A percentile compares a stretch with the other conserved stretches of the same genome.
These are phyloP conservation scores for Hordeum marinum DNA, from an alignment of 176 grass and related monocot species.

Conservation along the genomic window DNA sequence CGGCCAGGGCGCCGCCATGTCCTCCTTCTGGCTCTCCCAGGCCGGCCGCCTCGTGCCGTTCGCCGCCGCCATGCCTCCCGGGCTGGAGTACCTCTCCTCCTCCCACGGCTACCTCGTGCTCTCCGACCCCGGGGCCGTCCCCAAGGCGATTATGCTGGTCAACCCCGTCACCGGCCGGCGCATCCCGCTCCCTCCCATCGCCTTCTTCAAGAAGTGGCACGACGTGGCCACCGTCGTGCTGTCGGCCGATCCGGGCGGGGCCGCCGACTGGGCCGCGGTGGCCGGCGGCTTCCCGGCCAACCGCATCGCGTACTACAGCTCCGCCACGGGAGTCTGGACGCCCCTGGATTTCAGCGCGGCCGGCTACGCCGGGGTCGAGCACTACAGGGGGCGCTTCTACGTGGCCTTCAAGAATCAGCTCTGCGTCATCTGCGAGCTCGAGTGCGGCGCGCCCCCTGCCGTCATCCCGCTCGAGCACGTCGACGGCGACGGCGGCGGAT, in stretches of 20 bases:
- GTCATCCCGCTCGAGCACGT: constrained; percentile 26
- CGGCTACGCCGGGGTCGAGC: constrained; percentile 43
- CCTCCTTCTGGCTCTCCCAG: constrained; percentile 40
- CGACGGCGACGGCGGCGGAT: not conserved
- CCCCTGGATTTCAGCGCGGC: constrained; percentile 5
- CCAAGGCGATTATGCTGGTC: constrained; percentile 30
- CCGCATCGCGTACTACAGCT: constrained; percentile 40
- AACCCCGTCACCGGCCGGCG: constrained; percentile 27
- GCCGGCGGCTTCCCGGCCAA: constrained; percentile 34
- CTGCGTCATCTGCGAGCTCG: not conserved
- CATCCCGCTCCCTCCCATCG: constrained; percentile 36
- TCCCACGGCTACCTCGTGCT: constrained; percentile 42
- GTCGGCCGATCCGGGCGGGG: constrained; percentile 18
- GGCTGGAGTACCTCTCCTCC: constrained; percentile 35
- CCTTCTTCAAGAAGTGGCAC: constrained; percentile 41
- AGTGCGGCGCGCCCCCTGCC: not conserved
- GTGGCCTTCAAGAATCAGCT: constrained; percentile 31
- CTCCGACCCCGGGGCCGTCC: constrained; percentile 4
- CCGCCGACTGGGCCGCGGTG: constrained; percentile 28
- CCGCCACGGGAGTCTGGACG: constrained; percentile 23
- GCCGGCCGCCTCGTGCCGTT: constrained; percentile 18
- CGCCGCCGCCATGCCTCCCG: constrained; percentile 20
- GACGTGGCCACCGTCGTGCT: constrained; percentile 40
- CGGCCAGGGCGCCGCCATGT: constrained; percentile 7
- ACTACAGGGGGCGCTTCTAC: constrained; percentile 36